phyloP scores from a whole-genome alignment of 1,139 yeast species.

The Wickerhamiella infanticola region DNA sequence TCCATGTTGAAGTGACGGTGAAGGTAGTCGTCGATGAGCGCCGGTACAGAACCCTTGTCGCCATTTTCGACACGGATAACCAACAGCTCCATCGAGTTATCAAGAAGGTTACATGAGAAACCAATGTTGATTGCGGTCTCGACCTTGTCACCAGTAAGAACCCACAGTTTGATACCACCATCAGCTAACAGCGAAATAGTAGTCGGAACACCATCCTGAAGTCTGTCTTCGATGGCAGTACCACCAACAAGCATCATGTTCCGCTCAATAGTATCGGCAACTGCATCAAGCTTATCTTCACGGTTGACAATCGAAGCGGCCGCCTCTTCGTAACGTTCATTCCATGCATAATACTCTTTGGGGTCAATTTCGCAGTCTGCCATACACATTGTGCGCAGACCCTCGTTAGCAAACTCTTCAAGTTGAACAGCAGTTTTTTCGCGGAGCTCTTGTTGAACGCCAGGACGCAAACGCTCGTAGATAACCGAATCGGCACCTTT shows the following conservation, averaged over 20 bases:
- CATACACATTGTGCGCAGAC: conserved; percentile 84
- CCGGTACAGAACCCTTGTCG: conserved; percentile 34
- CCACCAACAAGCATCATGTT: conserved; percentile 71
- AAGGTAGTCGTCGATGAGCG: conserved; percentile 45
- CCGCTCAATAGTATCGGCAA: conserved; percentile 68
- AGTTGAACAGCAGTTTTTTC: conserved; percentile 68
- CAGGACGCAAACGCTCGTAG: conserved; percentile 44
- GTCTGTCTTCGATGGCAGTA: conserved; percentile 92
- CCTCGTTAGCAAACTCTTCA: conserved; percentile 92
- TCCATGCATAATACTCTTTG: conserved; percentile 53
- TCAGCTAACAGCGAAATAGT: conserved; percentile 68
- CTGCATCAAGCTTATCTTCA: conserved; percentile 60
- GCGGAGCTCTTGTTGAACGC: conserved; percentile 41
- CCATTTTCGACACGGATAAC: conserved; percentile 40
- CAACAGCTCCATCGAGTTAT: conserved; percentile 71
- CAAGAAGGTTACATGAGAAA: conserved; percentile 80
- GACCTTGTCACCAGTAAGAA: conserved; percentile 90
- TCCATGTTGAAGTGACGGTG: conserved; percentile 44
- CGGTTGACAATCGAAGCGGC: conserved; percentile 57
- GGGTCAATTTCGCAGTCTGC: conserved; percentile 65
- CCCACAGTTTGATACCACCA: conserved; percentile 96
- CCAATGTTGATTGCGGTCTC: conserved; percentile 98
- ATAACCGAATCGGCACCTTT: conserved; percentile 95
- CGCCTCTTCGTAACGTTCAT: conserved; percentile 52
- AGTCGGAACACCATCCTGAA: conserved; percentile 94